These are phyloP conservation scores for Tolypocladium cylindrosporum DNA, from an alignment of 2,329 filamentous ascomycete species.

Conservation along the genomic window DNA sequence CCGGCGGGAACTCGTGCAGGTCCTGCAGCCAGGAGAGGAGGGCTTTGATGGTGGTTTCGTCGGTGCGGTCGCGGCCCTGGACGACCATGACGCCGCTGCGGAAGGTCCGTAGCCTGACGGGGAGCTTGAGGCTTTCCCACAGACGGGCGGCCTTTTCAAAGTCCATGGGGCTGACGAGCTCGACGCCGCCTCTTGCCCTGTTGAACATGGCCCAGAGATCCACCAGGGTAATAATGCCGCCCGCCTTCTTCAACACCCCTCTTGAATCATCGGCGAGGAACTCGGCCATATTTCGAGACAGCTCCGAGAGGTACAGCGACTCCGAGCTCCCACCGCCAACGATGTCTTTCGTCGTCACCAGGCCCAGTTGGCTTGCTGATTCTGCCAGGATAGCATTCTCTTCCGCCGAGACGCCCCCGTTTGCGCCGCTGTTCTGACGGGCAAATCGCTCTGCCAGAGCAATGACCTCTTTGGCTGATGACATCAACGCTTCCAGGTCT, in stretches of 20 bases:
- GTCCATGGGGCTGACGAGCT: slow-evolving; percentile 83
- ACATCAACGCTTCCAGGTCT: slow-evolving; percentile 93
- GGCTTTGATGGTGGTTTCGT: slow-evolving; percentile 76
- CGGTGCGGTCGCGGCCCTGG: slow-evolving; percentile 76
- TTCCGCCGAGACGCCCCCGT: slow-evolving; percentile 54
- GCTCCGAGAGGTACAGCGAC: slow-evolving; percentile 79
- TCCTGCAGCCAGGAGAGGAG: slow-evolving; percentile 70
- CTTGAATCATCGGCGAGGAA: slow-evolving; percentile 79
- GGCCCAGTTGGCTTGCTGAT: slow-evolving; percentile 67
- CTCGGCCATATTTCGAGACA: slow-evolving; percentile 76
- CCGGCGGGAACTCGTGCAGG: slow-evolving; percentile 55
- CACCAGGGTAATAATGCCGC: slow-evolving; percentile 81
- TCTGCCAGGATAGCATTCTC: slow-evolving; percentile 68
- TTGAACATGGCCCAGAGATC: slow-evolving; percentile 96
- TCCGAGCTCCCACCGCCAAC: slow-evolving; percentile 67
- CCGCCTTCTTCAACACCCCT: slow-evolving; percentile 67
- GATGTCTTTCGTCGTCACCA: slow-evolving; percentile 94
- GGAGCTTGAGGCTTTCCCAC: slow-evolving; percentile 81
- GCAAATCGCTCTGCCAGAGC: slow-evolving; percentile 85
- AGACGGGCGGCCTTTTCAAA: slow-evolving; percentile 82
- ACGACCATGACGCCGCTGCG: slow-evolving; percentile 92
- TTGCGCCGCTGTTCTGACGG: slow-evolving; percentile 48
- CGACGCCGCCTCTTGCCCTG: slow-evolving; percentile 81
- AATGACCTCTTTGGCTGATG: slow-evolving; percentile 91
- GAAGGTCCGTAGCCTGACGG: slow-evolving; percentile 79